These are phyloP conservation scores for Talaromyces islandicus DNA, from an alignment of 2,329 filamentous ascomycete species.

Conservation along the genomic window DNA sequence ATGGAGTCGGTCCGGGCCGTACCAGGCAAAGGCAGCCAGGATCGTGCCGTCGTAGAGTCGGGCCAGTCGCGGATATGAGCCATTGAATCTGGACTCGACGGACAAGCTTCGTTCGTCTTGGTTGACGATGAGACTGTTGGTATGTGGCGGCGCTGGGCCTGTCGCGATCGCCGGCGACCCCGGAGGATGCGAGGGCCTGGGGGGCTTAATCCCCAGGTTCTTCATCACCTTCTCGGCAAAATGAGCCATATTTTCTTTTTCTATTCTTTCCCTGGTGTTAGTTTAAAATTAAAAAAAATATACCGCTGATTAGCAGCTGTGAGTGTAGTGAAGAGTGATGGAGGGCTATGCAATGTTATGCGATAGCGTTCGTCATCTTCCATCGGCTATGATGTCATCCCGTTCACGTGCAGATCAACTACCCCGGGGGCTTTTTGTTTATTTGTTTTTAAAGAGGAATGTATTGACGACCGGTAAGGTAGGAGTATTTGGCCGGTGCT, in stretches of 20 bases:
- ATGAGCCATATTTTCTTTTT: background rate
- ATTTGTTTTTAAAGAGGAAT: background rate
- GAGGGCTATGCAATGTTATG: background rate
- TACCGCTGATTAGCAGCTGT: background rate
- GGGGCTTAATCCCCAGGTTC: background rate
- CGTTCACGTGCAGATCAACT: background rate
- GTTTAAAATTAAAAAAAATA: background rate
- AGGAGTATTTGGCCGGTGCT: too few species aligned
- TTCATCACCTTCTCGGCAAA: background rate
- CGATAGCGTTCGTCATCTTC: background rate
- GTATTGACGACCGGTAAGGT: background rate
- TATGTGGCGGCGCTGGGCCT: background rate
- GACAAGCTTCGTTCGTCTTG: constrained; percentile 30
- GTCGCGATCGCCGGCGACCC: background rate
- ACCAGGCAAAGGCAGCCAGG: constrained; percentile 42
- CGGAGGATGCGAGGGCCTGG: background rate
- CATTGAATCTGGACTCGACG: constrained; percentile 26
- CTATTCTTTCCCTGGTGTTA: background rate
- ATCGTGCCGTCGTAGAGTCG: constrained; percentile 41
- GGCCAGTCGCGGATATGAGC: constrained; percentile 45
- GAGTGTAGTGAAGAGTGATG: background rate
- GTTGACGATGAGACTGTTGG: constrained; percentile 21
- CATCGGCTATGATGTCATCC: background rate
- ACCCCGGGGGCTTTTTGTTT: background rate
- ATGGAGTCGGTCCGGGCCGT: constrained; percentile 23